Conservation (phyloP, 305 asterid species). For the Ilex paraguariensis region DNA sequence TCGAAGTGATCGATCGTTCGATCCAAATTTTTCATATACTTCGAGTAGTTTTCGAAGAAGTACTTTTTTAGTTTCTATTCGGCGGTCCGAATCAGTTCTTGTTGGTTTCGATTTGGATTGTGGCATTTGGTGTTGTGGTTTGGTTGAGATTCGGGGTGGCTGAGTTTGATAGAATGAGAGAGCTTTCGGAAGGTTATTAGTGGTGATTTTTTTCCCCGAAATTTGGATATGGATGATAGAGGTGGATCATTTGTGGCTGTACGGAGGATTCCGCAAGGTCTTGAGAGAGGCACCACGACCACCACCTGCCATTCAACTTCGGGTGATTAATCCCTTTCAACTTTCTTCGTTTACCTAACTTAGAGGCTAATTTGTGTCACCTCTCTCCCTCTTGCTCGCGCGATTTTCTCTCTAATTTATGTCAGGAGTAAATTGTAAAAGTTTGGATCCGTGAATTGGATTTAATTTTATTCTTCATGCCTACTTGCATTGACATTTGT, state of each 20-base stretch:
- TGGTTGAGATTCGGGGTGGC: no score
- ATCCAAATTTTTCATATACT: no score
- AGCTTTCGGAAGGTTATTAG: neutral
- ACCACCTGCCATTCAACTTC: conserved; percentile 56
- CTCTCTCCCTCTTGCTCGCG: no score
- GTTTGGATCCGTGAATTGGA: conserved; percentile 21
- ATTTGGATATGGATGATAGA: conserved; percentile 64
- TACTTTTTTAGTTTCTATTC: no score
- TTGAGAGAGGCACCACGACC: conserved; percentile 58
- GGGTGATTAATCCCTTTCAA: conserved; percentile 14
- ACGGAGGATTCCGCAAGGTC: conserved; percentile 86
- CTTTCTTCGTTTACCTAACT: neutral
- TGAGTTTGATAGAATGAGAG: neutral
- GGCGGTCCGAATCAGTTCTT: no score
- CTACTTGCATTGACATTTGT: conserved; percentile 18
- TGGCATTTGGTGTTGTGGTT: no score
- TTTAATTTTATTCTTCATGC: conserved; percentile 11
- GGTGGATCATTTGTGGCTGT: conserved; percentile 96
- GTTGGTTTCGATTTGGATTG: no score
- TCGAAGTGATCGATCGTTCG: no score
- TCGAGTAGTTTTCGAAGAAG: no score
- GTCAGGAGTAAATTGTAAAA: conserved; percentile 4
- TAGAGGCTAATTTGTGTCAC: no score
- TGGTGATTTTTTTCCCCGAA: no score
- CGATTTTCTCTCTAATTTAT: no score